Evolutionary conservation across 108 stramenopile species (phyloP).

Genomic region (Pinguiococcus pyrenoidosus): DNA sequence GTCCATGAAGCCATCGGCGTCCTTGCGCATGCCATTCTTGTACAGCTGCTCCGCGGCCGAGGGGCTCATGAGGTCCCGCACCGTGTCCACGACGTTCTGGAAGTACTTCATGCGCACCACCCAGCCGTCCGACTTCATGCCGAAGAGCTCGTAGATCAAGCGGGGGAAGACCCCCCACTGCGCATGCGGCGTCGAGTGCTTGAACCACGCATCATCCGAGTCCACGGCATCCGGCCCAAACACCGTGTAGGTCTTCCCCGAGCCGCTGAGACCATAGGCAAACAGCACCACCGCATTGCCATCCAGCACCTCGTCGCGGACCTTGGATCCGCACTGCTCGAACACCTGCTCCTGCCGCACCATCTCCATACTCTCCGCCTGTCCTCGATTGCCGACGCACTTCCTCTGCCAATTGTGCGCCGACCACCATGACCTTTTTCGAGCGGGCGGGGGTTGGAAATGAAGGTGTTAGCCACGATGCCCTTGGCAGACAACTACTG

Average conservation of each 20-base stretch:
- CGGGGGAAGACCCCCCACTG: constrained; percentile 43
- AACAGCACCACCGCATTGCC: constrained; percentile 33
- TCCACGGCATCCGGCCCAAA: constrained; percentile 41
- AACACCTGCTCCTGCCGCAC: constrained; percentile 24
- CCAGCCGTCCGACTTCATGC: constrained; percentile 47
- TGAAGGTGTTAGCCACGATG: too few species aligned
- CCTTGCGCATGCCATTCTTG: constrained; percentile 51
- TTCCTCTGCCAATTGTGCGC: too few species aligned
- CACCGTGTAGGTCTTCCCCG: constrained; percentile 52
- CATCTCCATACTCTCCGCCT: constrained; percentile 4
- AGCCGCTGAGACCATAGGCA: constrained; percentile 35
- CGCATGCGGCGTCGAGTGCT: constrained; percentile 38
- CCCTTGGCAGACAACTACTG: too few species aligned
- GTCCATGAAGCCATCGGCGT: constrained; percentile 52
- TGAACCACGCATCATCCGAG: constrained; percentile 46
- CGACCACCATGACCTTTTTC: constrained; percentile 16
- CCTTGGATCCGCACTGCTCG: constrained; percentile 16
- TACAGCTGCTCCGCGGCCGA: constrained; percentile 43
- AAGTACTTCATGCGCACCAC: constrained; percentile 56
- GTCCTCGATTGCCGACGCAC: too few species aligned
- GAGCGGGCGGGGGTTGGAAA: background rate
- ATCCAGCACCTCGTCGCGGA: constrained; percentile 15
- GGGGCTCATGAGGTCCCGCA: constrained; percentile 48
- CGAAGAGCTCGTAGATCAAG: constrained; percentile 43
- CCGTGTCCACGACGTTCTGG: constrained; percentile 53